Percentiles rank a stretch among this genome's conserved stretches.
These are phyloP conservation scores for Cryptosporidium parvum DNA, from an alignment of 169 alveolate genomes.

Conservation along the genomic window DNA sequence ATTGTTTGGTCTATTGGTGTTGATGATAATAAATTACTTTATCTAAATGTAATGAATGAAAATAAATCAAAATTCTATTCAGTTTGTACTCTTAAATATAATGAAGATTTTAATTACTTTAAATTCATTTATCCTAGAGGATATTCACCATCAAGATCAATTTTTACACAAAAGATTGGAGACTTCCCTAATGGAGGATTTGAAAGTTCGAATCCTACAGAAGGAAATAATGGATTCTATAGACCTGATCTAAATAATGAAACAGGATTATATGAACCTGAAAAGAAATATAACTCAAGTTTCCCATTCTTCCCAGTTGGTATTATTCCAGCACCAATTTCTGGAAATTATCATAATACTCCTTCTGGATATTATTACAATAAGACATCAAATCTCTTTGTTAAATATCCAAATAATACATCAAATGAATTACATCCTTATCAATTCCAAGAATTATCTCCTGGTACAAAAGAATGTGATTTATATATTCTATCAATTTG, in stretches of 20 bases:
- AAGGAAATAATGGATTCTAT: neutral
- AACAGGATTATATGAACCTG: conserved; percentile 25
- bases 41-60: conserved; percentile 2
- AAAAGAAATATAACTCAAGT: neutral
- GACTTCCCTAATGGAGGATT: conserved; percentile 38
- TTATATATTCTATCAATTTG: neutral
- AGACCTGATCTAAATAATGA: neutral
- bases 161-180: conserved; percentile 2
- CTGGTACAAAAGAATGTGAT: conserved; percentile 14
- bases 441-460: conserved; percentile 23
- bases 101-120: neutral
- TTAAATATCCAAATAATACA: neutral
- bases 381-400: conserved; percentile 15
- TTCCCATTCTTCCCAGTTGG: conserved; percentile 40
- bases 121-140: conserved; percentile 27
- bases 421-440: neutral
- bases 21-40: conserved; percentile 1
- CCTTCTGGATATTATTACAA: conserved; percentile 19
- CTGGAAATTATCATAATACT: conserved; percentile 23
- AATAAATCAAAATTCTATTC: neutral
- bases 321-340: conserved; percentile 2
- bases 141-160: neutral
- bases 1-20: conserved; percentile 8
- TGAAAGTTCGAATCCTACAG: neutral
- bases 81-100: conserved; percentile 1